Evolutionary conservation across 2,329 filamentous ascomycete species (phyloP), one percentile per base, ranked within the genome.

Genomic region (Trichoderma aggressivum): DNA sequence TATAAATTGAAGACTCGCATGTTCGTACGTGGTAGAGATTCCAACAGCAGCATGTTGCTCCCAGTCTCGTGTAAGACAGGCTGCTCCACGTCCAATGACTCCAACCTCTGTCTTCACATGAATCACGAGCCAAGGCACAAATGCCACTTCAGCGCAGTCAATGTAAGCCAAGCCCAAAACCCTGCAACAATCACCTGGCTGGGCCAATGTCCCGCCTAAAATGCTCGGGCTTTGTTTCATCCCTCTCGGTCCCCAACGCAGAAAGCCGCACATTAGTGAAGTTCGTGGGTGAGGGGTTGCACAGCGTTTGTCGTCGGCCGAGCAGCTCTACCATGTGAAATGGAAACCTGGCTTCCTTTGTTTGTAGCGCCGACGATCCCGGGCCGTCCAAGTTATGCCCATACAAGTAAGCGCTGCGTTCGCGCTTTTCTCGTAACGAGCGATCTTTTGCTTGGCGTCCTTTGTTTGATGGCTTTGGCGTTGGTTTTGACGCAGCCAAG

Each of bases 251-350:
- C 28, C 21, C 56, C 66, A 53, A 69, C 39, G 16, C 1, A 69
- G 66, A 34, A 69, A 60, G n/a, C 8, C 18, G n/a, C n/a, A 24
- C 55, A 60, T 50, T 36, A 39, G 36, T 32, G 21, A 26, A 26
- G n/a, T 26, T 34, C 12, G 47, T 36, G 16, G 10, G 26, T 69
- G 66, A 59, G 53, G 64, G 64, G 64, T 18, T 55, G 24, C 24
- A 18, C 24, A 12, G 21, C 24, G 26, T 14, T 53, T 3, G 18
- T n/a, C 24, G 26, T 32, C 26, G 53, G 50, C 64, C 64, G 53
- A 55, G 36, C 18, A 21, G 8, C 21, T 61, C 36, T 60, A 21
- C 66, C 63, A 69, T 69, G 66, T 69, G 66, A 69, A 69, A 39
- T 24, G 1, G 16, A 18, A 18, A 14, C 64, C 60, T 53, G 56